A percentile compares a stretch with the other conserved stretches of the same genome.
These are phyloP conservation scores for Coemansia sp. DNA, from an alignment of 192 early-diverging fungal species.

Conservation along the genomic window DNA sequence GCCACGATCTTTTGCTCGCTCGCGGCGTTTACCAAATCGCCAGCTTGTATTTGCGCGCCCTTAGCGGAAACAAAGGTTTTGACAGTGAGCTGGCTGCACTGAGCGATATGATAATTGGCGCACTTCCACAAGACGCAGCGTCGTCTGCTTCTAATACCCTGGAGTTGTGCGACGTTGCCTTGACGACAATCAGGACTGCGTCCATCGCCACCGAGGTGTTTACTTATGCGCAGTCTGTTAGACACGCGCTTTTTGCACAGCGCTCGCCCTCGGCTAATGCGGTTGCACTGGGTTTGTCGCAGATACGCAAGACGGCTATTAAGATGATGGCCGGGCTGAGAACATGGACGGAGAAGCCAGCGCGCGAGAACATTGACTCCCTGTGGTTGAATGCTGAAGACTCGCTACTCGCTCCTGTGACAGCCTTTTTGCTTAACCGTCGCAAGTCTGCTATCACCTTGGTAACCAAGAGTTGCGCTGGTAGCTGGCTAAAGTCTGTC, in stretches of 20 bases:
- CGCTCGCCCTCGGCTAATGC: slow-evolving; percentile 24
- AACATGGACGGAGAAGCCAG: slow-evolving; percentile 24
- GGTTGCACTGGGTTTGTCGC: slow-evolving; percentile 21
- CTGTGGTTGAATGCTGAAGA: slow-evolving; percentile 24
- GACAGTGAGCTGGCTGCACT: slow-evolving; percentile 25
- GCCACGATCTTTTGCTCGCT: slow-evolving; percentile 26
- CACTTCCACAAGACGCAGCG: slow-evolving; percentile 15
- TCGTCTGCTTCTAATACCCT: neutral
- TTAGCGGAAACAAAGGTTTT: slow-evolving; percentile 14
- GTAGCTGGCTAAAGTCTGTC: slow-evolving; percentile 44
- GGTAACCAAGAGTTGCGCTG: slow-evolving; percentile 31
- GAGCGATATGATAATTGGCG: slow-evolving; percentile 16
- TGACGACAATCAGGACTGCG: slow-evolving; percentile 18
- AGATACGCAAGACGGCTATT: slow-evolving; percentile 38
- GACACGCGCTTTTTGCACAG: slow-evolving; percentile 29
- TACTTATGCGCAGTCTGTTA: slow-evolving; percentile 27
- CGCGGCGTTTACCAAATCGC: slow-evolving; percentile 31
- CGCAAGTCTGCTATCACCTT: slow-evolving; percentile 26
- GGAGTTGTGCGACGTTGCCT: slow-evolving; percentile 14
- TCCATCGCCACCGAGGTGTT: slow-evolving; percentile 41
- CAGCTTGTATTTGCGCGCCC: slow-evolving; percentile 22
- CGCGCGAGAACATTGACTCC: slow-evolving; percentile 23
- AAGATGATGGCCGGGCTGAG: slow-evolving; percentile 25
- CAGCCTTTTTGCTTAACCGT: slow-evolving; percentile 14
- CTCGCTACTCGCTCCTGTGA: slow-evolving; percentile 1